A percentile compares a stretch with the other conserved stretches of the same genome.
Conservation (phyloP, 2,329 filamentous ascomycete genomes). For the Diaporthe citri region DNA sequence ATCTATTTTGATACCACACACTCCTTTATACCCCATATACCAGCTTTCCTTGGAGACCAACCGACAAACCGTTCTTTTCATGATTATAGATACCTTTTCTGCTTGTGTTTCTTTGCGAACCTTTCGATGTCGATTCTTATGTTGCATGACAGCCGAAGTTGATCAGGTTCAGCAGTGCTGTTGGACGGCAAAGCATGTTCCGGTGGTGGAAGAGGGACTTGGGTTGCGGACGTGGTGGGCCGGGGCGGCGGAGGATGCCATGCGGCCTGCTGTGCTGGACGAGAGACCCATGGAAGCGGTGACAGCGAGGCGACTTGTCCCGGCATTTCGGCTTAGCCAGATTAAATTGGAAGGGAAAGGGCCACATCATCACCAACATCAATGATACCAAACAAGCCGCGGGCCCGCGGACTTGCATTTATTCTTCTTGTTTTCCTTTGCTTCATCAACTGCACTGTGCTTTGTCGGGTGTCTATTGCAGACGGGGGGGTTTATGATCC, state of each 20-base stretch:
- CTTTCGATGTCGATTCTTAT: conserved; percentile 16
- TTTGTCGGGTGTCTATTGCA: not conserved
- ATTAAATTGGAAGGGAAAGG: not conserved
- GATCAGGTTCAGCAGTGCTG: not conserved
- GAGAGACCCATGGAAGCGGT: not conserved
- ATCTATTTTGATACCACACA: conserved; percentile 39
- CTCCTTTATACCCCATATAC: conserved; percentile 39
- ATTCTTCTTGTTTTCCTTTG: conserved; percentile 8
- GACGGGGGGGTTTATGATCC: not conserved
- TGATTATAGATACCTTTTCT: conserved; percentile 33
- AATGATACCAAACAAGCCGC: conserved; percentile 29
- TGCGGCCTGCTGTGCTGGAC: not conserved
- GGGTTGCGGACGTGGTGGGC: not conserved
- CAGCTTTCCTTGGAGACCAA: conserved; percentile 32
- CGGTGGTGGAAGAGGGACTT: not conserved
- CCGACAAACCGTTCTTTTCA: conserved; percentile 35
- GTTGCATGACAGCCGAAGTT: conserved; percentile 4
- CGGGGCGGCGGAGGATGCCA: too few species aligned
- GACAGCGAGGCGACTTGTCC: not conserved
- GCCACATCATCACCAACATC: conserved; percentile 22
- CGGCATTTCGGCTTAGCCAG: not conserved
- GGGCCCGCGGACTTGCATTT: conserved; percentile 27
- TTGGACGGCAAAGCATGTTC: not conserved
- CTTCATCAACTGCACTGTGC: not conserved
- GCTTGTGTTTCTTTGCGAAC: conserved; percentile 8